Base-by-base conservation (phyloP, 1,284 basidiomycete species). In the Athelia sp. region DNA sequence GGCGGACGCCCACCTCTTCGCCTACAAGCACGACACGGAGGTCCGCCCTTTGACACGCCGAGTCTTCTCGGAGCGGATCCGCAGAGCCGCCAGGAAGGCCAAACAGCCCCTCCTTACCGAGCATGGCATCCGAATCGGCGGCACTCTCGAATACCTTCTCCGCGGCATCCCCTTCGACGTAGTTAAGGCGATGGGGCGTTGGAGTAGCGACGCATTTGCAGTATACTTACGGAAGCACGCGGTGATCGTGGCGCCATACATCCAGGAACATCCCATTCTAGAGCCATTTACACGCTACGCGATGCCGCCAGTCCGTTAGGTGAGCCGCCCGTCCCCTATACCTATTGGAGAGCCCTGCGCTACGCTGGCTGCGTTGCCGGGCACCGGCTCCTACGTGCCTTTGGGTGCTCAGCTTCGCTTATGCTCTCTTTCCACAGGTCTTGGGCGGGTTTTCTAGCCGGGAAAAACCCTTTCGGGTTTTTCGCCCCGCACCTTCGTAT, bases 1-100 rank as follows among this genome's bases (percentile, higher is more conserved):
- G 0, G 18, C 22, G 0, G 18, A 54, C 1, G 48, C 48, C 0
- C 60, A 53, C 17, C 59, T 68, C 0, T 69, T 68, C 32, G 32
- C 66, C 1, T 66, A 65, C 47, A 34, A n/a, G 9, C 15, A 8
- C 36, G 36, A n/a, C 36, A n/a, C 6, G 6, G 15, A 21, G 15
- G 4, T 4, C 6, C 36, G 36, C 6, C 19, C 36, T 6, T n/a
- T 40, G 8, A 40, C 36, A 6, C 15, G 19, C 15, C 6, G 15
- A n/a, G 36, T n/a, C 15, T 40, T 40, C 19, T n/a, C n/a, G 8
- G 36, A 40, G 8, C 6, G 36, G n/a, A 40, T 40, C n/a, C 6
- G n/a, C 6, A n/a, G 9, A 6, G 19, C 19, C 36, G 36, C 36
- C 36, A 21, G 9, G 15, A 8, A 6, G 6, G 19, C 19, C 8